A percentile compares a stretch with the other conserved stretches of the same genome.
Evolutionary conservation across 352 stramenopile genomes (phyloP).

Genomic region (Phytopythium aichiense): DNA sequence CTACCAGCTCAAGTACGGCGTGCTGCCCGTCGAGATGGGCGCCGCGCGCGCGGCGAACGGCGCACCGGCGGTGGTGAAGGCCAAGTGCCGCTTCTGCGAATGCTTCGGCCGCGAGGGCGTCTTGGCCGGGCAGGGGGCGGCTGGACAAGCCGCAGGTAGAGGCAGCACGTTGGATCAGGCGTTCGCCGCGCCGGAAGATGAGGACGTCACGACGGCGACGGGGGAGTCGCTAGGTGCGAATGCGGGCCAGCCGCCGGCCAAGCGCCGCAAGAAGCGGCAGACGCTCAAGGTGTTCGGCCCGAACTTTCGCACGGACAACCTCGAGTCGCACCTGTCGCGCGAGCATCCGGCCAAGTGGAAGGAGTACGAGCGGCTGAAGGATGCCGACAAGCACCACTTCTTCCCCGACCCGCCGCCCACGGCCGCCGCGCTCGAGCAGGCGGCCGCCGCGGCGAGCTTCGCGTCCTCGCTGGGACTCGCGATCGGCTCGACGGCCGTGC

Average conservation of each 20-base stretch:
- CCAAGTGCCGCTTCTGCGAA: slow-evolving; percentile 62
- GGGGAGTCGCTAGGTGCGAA: background rate
- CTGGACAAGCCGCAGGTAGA: no score
- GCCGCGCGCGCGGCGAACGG: slow-evolving; percentile 6
- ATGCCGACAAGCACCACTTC: slow-evolving; percentile 39
- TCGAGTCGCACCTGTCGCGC: slow-evolving; percentile 47
- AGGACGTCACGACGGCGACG: background rate
- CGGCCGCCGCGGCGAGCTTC: background rate
- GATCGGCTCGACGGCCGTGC: background rate
- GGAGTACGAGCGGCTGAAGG: slow-evolving; percentile 45
- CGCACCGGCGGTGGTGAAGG: slow-evolving; percentile 33
- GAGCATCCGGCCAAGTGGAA: slow-evolving; percentile 45
- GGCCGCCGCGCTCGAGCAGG: slow-evolving; percentile 15
- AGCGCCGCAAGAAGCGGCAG: slow-evolving; percentile 54
- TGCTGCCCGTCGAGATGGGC: slow-evolving; percentile 39
- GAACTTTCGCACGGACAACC: slow-evolving; percentile 56
- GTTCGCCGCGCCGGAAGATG: background rate
- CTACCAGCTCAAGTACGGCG: slow-evolving; percentile 63
- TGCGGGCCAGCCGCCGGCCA: slow-evolving; percentile 13
- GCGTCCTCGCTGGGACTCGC: slow-evolving; percentile 4
- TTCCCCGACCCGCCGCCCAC: slow-evolving; percentile 33
- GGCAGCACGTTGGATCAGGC: background rate
- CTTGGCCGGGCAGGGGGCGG: no score
- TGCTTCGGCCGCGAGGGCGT: slow-evolving; percentile 36
- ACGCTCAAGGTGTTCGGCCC: slow-evolving; percentile 54